Percentiles rank a stretch among this genome's conserved stretches.
Evolutionary conservation across 768 basidiomycete species (phyloP).

Genomic region (Termitomyces sp.): DNA sequence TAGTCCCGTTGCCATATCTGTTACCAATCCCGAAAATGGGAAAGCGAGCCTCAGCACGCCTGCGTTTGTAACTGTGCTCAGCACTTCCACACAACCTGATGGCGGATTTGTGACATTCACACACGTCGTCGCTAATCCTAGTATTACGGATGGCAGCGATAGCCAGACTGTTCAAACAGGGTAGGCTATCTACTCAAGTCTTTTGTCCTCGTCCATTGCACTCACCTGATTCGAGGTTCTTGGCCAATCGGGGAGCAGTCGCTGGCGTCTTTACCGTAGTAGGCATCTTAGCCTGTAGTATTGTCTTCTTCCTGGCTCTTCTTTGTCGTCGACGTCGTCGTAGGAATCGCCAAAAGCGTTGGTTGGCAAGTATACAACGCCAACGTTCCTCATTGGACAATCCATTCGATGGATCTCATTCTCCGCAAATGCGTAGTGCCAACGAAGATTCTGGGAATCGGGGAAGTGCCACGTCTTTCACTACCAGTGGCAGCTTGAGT

Average conservation of each 20-base stretch:
- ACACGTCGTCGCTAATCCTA: slow-evolving; percentile 48
- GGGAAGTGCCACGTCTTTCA: background rate
- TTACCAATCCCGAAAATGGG: slow-evolving; percentile 30
- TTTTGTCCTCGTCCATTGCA: background rate
- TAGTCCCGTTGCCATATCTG: slow-evolving; percentile 35
- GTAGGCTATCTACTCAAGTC: slow-evolving; percentile 11
- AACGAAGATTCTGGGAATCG: background rate
- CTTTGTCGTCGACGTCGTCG: slow-evolving; percentile 37
- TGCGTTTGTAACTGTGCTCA: slow-evolving; percentile 39
- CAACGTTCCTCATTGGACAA: slow-evolving; percentile 24
- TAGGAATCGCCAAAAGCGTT: slow-evolving; percentile 27
- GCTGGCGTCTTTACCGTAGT: slow-evolving; percentile 71
- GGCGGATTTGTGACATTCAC: slow-evolving; percentile 44
- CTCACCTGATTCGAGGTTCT: slow-evolving; percentile 37
- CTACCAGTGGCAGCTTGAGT: background rate
- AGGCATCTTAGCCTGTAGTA: slow-evolving; percentile 46
- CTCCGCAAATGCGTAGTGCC: slow-evolving; percentile 15
- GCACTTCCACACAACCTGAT: slow-evolving; percentile 38
- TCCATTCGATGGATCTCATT: slow-evolving; percentile 30
- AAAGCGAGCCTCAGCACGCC: slow-evolving; percentile 36
- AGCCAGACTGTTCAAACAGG: slow-evolving; percentile 15
- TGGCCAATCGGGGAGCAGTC: slow-evolving; percentile 62
- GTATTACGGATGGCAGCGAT: slow-evolving; percentile 20
- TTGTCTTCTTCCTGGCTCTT: slow-evolving; percentile 40
- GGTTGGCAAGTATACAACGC: slow-evolving; percentile 31